These are phyloP conservation scores for Pichia sp. DNA, from an alignment of 1,139 yeast species.

Conservation along the genomic window DNA sequence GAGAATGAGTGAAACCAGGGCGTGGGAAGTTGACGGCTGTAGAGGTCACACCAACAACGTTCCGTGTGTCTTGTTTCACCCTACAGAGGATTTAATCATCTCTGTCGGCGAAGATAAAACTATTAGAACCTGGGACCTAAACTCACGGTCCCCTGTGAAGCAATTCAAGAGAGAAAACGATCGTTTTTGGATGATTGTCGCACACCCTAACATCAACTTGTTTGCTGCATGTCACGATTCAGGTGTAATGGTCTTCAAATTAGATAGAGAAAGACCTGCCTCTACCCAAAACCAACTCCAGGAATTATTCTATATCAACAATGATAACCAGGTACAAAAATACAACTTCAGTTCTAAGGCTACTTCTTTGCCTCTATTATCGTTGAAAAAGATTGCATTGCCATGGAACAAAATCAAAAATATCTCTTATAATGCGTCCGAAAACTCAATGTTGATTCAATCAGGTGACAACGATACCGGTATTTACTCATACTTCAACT, in stretches of 20 bases:
- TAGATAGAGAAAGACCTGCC: constrained; percentile 97
- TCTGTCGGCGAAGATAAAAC: constrained; percentile 97
- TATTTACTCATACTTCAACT: constrained; percentile 66
- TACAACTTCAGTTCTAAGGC: constrained; percentile 59
- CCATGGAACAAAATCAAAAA: constrained; percentile 84
- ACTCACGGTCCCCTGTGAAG: constrained; percentile 88
- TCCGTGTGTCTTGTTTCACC: constrained; percentile 86
- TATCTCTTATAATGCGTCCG: constrained; percentile 88
- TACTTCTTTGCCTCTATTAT: constrained; percentile 71
- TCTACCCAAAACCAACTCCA: constrained; percentile 50
- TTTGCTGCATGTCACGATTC: constrained; percentile 97
- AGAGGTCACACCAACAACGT: constrained; percentile 96
- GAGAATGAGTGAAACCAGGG: constrained; percentile 97
- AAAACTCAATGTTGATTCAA: constrained; percentile 78
- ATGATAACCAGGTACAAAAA: constrained; percentile 80
- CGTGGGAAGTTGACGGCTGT: constrained; percentile 99
- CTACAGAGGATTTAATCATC: constrained; percentile 84
- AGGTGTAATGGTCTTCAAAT: constrained; percentile 97
- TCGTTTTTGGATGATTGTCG: constrained; percentile 87
- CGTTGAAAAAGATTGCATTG: constrained; percentile 79
- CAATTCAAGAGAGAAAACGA: constrained; percentile 93
- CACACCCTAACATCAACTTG: constrained; percentile 85
- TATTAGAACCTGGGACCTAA: constrained; percentile 95
- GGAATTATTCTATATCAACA: constrained; percentile 68
- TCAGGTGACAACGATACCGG: constrained; percentile 64